Base-by-base conservation (phyloP, 148 eudicot genomes). In the Rhododendron ovatum region DNA sequence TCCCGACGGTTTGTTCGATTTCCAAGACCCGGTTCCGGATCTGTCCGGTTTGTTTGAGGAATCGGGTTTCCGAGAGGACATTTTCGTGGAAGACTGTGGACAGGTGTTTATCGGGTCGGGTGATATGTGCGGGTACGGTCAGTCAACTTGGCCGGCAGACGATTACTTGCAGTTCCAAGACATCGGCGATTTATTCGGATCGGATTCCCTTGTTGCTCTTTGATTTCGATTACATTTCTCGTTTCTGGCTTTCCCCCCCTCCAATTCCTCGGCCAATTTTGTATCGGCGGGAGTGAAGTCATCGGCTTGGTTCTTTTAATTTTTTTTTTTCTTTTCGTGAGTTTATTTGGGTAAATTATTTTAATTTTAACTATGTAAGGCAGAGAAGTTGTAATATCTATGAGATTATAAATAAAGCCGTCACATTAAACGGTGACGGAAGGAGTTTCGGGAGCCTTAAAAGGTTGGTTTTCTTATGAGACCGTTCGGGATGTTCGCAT, bases 171-270 rank as follows among this genome's bases (percentile, higher is more conserved):
- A 71, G 76, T 71, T 71, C 26, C 92, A 92, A 47, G 98, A 95
- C 80, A 87, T 93, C 17, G 93, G 94, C 24, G 98, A 95, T 39
- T 83, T 94, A 85, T 94, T 94, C 83, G 95, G 93, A 89, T 91
- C 95, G 85, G 98, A 93, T 85, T 91, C 94, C 50, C 91, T 93
- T 2, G 87, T 91, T 67, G 92, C 90, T 35, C 81, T 93, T 0
- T 93, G 83, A 90, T 81, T 55, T 78, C 24, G 2, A 6, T 3
- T 17, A 55, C 20, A 55, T 55, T 14, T 39, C 17, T 28, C 18
- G 17, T 69, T 69, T 69, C 14, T 69, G 37, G 7, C 17, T 69
- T 69, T 30, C 4, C 0, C 8, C 37, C 76, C 22, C 73, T n/a
- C 41, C 2, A 33, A 71, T 71, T 71, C 41, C 76, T 71, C 76